phyloP scores from a whole-genome alignment of 306 rosid species.

The Sphenostylis stenocarpa region DNA sequence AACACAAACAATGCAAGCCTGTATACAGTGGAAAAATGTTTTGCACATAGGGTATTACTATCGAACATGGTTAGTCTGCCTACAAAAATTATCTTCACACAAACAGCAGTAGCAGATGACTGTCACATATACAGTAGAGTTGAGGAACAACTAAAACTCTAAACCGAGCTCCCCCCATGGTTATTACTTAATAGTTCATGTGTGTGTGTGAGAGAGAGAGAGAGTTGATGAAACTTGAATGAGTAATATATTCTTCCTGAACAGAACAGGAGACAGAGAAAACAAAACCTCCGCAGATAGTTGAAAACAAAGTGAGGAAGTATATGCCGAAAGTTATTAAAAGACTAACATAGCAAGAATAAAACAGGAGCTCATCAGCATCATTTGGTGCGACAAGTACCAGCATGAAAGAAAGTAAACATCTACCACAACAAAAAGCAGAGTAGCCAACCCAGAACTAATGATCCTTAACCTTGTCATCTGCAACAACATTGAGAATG shows the following conservation, averaged over 20 bases:
- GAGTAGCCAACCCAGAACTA: slow-evolving; percentile 29
- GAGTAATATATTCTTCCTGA: slow-evolving; percentile 28
- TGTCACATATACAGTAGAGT: background rate
- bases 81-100: background rate
- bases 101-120: background rate
- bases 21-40: background rate
- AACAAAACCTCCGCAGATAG: background rate
- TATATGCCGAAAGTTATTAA: slow-evolving; percentile 30
- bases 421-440: slow-evolving; percentile 43
- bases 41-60: background rate
- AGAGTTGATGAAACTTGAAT: background rate
- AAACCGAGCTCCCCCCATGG: background rate
- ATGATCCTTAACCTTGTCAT: slow-evolving; percentile 81
- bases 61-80: background rate
- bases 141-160: background rate
- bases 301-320: slow-evolving; percentile 26
- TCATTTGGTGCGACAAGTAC: slow-evolving; percentile 21
- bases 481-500: slow-evolving; percentile 78
- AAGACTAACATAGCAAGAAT: slow-evolving; percentile 25
- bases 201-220: background rate
- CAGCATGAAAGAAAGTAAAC: slow-evolving; percentile 30
- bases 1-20: background rate
- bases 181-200: background rate
- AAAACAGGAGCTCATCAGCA: slow-evolving; percentile 4
- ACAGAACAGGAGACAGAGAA: background rate